Conservation (phyloP, 164 flowering plant genomes). For the Magnolia sinica region DNA sequence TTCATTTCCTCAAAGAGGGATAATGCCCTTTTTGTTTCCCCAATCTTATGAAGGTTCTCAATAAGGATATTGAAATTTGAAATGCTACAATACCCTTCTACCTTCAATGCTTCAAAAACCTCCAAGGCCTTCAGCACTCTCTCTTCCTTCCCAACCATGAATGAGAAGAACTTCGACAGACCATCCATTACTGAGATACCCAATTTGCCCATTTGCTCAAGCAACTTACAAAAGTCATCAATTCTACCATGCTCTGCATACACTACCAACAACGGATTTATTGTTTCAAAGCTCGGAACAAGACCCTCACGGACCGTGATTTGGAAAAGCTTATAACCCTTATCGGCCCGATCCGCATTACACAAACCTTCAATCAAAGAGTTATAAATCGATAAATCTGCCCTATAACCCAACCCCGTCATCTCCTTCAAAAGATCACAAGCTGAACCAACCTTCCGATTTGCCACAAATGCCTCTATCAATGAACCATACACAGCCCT, state of each 20-base stretch:
- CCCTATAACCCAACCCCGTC: constrained; percentile 74
- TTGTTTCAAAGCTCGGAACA: constrained; percentile 59
- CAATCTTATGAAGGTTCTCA: constrained; percentile 49
- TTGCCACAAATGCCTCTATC: constrained; percentile 68
- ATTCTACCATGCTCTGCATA: constrained; percentile 56
- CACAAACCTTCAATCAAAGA: constrained; percentile 78
- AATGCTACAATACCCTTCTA: constrained; percentile 48
- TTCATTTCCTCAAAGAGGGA: constrained; percentile 58
- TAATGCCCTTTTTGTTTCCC: constrained; percentile 54
- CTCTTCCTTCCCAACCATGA: constrained; percentile 43
- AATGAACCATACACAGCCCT: constrained; percentile 66
- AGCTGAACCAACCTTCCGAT: constrained; percentile 61
- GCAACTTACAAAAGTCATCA: constrained; percentile 54
- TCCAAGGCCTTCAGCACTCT: constrained; percentile 42
- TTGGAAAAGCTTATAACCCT: constrained; percentile 70
- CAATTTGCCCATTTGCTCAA: constrained; percentile 55
- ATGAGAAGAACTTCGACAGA: constrained; percentile 58
- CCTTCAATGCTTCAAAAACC: constrained; percentile 57
- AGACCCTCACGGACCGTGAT: constrained; percentile 63
- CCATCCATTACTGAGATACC: constrained; percentile 46
- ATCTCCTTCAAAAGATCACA: constrained; percentile 77
- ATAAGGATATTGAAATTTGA: constrained; percentile 67
- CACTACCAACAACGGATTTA: constrained; percentile 60
- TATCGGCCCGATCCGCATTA: constrained; percentile 49
- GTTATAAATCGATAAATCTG: constrained; percentile 79